These are phyloP conservation scores for Aspergillus versicolor DNA, from an alignment of 2,329 filamentous ascomycete genomes.

Conservation along the genomic window DNA sequence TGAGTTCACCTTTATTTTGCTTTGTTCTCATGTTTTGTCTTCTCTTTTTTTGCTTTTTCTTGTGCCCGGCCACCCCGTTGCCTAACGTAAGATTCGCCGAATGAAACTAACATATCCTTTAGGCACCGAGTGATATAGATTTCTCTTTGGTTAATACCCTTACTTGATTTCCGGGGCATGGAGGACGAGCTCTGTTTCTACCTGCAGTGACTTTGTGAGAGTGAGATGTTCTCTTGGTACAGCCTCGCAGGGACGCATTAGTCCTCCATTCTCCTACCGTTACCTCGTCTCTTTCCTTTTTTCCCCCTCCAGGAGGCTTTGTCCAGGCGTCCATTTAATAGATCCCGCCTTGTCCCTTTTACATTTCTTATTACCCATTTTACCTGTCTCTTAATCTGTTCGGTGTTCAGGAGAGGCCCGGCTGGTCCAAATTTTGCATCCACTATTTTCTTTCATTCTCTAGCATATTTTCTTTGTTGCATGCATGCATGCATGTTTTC, in stretches of 20 bases:
- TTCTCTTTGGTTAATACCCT: no score
- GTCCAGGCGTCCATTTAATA: not conserved
- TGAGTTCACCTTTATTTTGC: constrained; percentile 35
- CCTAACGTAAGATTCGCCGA: not conserved
- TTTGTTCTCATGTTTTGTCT: constrained; percentile 1
- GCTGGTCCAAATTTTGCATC: not conserved
- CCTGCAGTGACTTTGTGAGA: not conserved
- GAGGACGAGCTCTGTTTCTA: not conserved
- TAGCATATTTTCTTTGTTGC: not conserved
- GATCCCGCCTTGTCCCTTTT: not conserved
- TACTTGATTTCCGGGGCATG: not conserved
- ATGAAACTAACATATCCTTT: not conserved
- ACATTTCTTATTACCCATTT: not conserved
- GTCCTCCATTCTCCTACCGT: not conserved
- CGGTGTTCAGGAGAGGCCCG: not conserved
- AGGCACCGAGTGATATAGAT: constrained; percentile 12
- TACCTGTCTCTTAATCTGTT: not conserved
- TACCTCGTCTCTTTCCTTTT: not conserved
- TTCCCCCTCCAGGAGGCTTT: not conserved
- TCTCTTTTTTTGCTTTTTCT: not conserved
- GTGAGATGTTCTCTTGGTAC: not conserved
- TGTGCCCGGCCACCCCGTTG: not conserved
- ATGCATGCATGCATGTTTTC: no score
- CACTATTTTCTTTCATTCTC: not conserved
- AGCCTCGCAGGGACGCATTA: not conserved